These are phyloP conservation scores for Dictyophora rubrovolvata DNA, from an alignment of 768 basidiomycete species.

Conservation along the genomic window DNA sequence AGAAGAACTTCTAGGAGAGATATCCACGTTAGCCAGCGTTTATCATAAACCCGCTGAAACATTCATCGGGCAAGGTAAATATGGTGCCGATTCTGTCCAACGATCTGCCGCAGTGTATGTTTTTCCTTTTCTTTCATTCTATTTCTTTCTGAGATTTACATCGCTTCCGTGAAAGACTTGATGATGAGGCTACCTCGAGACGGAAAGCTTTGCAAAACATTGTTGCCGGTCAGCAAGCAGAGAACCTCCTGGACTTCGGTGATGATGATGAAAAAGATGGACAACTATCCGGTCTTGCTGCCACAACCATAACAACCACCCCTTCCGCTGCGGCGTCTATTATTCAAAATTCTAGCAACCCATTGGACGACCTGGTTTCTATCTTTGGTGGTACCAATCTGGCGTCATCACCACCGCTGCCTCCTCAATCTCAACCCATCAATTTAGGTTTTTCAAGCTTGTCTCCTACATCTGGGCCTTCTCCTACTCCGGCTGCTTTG, in stretches of 20 bases:
- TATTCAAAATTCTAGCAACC: conserved; percentile 77
- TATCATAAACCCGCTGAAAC: conserved; percentile 97
- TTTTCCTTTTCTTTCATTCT: conserved; percentile 2
- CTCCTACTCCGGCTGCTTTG: conserved; percentile 22
- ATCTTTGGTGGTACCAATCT: conserved; percentile 62
- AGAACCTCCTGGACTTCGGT: conserved; percentile 93
- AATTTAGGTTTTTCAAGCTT: conserved; percentile 10
- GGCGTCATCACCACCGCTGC: conserved; percentile 15
- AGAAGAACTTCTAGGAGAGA: conserved; percentile 85
- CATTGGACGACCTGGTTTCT: conserved; percentile 86
- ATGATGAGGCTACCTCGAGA: conserved; percentile 55
- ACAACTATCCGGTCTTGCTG: conserved; percentile 67
- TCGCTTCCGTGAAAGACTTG: conserved; percentile 34
- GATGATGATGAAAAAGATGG: conserved; percentile 51
- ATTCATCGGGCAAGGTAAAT: conserved; percentile 84
- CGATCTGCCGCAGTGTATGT: conserved; percentile 53
- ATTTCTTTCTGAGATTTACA: neutral
- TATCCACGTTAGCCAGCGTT: conserved; percentile 83
- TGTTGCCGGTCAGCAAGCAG: conserved; percentile 82
- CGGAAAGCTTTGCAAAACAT: conserved; percentile 89
- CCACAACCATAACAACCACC: conserved; percentile 60
- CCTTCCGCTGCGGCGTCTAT: conserved; percentile 68
- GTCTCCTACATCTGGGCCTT: conserved; percentile 12
- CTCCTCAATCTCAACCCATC: conserved; percentile 10
- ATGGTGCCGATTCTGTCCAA: conserved; percentile 73